phyloP scores from a whole-genome alignment of 1,284 basidiomycete species.

The Apiotrichum montevideense region DNA sequence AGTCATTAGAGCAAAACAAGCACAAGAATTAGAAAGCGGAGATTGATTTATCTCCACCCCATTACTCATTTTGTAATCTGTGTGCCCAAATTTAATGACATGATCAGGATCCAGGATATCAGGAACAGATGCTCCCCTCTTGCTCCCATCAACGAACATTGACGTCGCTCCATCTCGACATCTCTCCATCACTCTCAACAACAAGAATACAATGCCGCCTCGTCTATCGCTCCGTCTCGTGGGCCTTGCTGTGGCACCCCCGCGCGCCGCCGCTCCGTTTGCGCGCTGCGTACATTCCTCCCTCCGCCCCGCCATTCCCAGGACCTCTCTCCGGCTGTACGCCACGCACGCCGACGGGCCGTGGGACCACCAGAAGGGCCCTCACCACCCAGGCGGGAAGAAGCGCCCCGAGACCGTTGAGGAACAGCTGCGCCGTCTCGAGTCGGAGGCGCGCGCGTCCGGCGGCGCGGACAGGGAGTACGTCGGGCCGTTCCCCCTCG shows the following conservation, averaged over 20 bases:
- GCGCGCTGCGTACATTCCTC: too few relatives aligned
- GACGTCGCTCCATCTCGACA: slow-evolving; percentile 1
- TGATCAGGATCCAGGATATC: too few relatives aligned
- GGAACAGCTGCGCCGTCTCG: slow-evolving; percentile 27
- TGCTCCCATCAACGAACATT: too few relatives aligned
- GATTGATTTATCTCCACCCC: too few relatives aligned
- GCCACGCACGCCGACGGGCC: slow-evolving; percentile 2
- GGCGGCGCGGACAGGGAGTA: slow-evolving; percentile 23
- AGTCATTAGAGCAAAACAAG: too few relatives aligned
- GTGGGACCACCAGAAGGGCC: neutral
- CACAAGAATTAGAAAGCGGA: too few relatives aligned
- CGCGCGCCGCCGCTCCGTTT: neutral
- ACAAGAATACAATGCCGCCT: neutral
- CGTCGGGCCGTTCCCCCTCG: slow-evolving; percentile 76
- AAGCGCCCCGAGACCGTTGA: slow-evolving; percentile 13
- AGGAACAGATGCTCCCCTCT: too few relatives aligned
- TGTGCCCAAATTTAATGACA: too few relatives aligned
- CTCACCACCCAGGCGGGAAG: neutral
- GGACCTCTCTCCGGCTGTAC: neutral
- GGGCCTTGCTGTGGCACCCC: neutral
- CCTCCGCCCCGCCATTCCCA: too few relatives aligned
- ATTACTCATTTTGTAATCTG: too few relatives aligned
- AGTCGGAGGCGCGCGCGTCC: slow-evolving; percentile 14
- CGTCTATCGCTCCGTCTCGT: neutral
- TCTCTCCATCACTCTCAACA: neutral